Evolutionary conservation across 306 rosid genomes (phyloP).

Genomic region (Gillenia trifoliata): DNA sequence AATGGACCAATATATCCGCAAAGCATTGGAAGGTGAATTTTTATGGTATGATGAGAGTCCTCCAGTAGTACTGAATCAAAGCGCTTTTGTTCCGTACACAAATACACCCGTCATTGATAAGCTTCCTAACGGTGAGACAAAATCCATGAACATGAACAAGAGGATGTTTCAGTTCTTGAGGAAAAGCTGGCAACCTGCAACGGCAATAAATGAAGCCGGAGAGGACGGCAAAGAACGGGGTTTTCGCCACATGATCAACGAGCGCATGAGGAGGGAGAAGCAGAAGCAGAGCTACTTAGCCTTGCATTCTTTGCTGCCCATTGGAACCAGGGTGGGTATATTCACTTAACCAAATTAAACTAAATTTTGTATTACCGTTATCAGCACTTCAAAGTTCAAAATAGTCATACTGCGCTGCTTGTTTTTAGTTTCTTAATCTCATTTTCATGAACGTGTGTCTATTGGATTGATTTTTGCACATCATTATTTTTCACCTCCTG

Average conservation of each 20-base stretch:
- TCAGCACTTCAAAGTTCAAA: neutral
- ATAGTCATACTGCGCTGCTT: neutral
- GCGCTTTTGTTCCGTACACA: slow-evolving; percentile 45
- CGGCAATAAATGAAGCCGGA: neutral
- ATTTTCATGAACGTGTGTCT: neutral
- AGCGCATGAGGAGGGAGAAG: slow-evolving; percentile 69
- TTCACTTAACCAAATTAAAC: neutral
- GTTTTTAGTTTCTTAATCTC: neutral
- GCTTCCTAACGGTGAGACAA: neutral
- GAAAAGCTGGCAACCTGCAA: slow-evolving; percentile 15
- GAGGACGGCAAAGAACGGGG: slow-evolving; percentile 36
- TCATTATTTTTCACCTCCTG: no score
- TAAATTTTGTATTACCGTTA: no score
- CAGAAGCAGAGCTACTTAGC: slow-evolving; percentile 45
- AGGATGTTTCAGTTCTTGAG: slow-evolving; percentile 41
- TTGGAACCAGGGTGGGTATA: slow-evolving; percentile 50
- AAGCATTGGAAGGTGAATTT: slow-evolving; percentile 37
- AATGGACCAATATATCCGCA: slow-evolving; percentile 16
- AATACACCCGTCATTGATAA: slow-evolving; percentile 11
- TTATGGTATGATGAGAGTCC: slow-evolving; percentile 34
- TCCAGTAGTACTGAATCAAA: slow-evolving; percentile 9
- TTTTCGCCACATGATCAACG: slow-evolving; percentile 61
- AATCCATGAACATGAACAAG: slow-evolving; percentile 27
- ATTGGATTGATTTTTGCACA: no score
- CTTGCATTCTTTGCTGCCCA: slow-evolving; percentile 57